Evolutionary conservation across 164 flowering plant genomes (phyloP).

Genomic region (Malania oleifera): DNA sequence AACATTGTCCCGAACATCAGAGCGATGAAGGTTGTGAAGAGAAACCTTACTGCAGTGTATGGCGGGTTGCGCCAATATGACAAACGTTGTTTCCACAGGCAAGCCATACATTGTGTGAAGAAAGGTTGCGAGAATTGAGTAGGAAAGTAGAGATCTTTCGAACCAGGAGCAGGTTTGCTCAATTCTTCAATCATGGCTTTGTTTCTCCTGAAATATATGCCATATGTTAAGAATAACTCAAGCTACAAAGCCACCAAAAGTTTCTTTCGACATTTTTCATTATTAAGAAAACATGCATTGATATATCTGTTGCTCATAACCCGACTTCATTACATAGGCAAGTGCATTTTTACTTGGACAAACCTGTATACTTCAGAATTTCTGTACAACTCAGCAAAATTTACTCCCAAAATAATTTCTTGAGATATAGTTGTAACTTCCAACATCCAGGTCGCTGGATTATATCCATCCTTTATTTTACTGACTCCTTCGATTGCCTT

Average conservation of each 20-base stretch:
- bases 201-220: constrained; percentile 27
- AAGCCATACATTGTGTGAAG: constrained; percentile 38
- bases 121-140: constrained; percentile 47
- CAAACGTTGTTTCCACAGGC: constrained; percentile 64
- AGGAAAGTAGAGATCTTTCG: constrained; percentile 35
- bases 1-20: constrained; percentile 49
- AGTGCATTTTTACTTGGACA: not conserved
- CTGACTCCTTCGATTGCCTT: constrained; percentile 27
- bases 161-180: constrained; percentile 32
- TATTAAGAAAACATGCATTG: not conserved
- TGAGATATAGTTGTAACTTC: constrained; percentile 32
- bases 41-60: constrained; percentile 44
- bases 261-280: not conserved
- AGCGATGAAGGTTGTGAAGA: constrained; percentile 39
- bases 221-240: not conserved
- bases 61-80: constrained; percentile 72
- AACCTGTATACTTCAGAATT: constrained; percentile 34
- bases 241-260: not conserved
- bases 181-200: constrained; percentile 28
- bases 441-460: constrained; percentile 52
- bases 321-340: not conserved
- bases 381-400: constrained; percentile 29
- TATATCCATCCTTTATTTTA: constrained; percentile 35
- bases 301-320: not conserved
- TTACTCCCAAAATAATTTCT: constrained; percentile 28